Evolutionary conservation across 2,329 filamentous ascomycete species (phyloP).

Genomic region (Penicillium sp.): DNA sequence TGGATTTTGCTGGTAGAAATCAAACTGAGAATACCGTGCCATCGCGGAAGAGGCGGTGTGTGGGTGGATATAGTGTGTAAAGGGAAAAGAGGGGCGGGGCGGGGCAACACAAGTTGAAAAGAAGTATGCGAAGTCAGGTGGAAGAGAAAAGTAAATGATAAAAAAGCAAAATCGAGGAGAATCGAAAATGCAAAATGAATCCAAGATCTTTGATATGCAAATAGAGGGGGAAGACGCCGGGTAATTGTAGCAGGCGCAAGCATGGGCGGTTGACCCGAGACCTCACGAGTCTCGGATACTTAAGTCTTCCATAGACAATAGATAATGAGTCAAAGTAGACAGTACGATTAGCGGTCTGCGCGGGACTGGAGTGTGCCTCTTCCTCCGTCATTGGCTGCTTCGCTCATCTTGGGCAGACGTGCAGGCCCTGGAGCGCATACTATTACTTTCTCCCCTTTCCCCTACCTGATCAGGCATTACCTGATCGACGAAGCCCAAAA

Average conservation of each 20-base stretch:
- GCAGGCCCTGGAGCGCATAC: conserved; percentile 6
- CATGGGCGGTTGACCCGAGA: neutral
- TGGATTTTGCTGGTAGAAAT: conserved; percentile 46
- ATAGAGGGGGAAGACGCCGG: neutral
- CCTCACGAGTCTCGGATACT: neutral
- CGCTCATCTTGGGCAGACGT: conserved; percentile 60
- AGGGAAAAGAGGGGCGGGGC: conserved; percentile 4
- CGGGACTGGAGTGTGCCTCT: conserved; percentile 11
- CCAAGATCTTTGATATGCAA: neutral
- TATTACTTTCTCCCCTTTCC: neutral
- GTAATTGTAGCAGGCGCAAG: conserved; percentile 4
- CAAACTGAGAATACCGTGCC: conserved; percentile 48
- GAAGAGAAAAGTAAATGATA: neutral
- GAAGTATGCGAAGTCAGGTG: neutral
- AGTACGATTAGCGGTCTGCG: conserved; percentile 18
- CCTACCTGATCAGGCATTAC: conserved; percentile 1
- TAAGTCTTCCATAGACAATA: neutral
- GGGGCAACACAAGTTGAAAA: neutral
- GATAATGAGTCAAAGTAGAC: conserved; percentile 10
- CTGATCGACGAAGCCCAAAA: neutral
- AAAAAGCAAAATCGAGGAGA: neutral
- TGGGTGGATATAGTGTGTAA: neutral
- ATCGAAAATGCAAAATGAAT: neutral
- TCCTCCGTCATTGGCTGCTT: conserved; percentile 58
- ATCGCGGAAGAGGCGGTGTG: conserved; percentile 32